Percentiles rank a stretch among this genome's conserved stretches.
Evolutionary conservation across 2,329 filamentous ascomycete genomes (phyloP).

Genomic region (Pleurostoma richardsiae): DNA sequence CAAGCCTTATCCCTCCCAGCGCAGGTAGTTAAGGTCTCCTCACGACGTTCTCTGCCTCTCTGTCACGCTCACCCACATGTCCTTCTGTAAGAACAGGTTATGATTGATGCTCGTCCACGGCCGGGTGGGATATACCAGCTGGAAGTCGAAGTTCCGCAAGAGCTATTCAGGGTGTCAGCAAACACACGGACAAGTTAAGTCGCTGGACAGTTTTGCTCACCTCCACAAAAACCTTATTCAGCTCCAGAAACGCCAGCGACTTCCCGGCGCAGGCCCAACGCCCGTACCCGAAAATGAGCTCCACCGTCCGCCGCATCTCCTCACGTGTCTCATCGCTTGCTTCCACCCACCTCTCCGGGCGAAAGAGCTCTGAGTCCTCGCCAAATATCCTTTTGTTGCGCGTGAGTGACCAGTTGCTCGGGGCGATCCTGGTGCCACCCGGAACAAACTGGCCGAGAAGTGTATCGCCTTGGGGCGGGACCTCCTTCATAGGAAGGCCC

Average conservation of each 20-base stretch:
- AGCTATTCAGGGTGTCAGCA: background rate
- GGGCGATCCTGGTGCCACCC: constrained; percentile 16
- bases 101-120: constrained; percentile 2
- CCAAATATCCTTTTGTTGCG: constrained; percentile 25
- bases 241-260: constrained; percentile 34
- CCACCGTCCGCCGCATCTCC: constrained; percentile 24
- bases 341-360: constrained; percentile 54
- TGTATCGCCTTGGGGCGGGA: constrained; percentile 19
- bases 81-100: background rate
- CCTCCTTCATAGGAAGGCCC: constrained; percentile 13
- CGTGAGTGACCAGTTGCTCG: constrained; percentile 7
- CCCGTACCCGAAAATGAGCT: constrained; percentile 33
- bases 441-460: constrained; percentile 23
- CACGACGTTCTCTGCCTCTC: background rate
- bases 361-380: constrained; percentile 50
- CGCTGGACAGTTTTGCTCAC: constrained; percentile 13
- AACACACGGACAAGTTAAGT: background rate
- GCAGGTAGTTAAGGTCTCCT: background rate
- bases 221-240: constrained; percentile 35
- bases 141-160: constrained; percentile 7
- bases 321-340: constrained; percentile 28
- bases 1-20: too few species aligned
- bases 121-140: constrained; percentile 1
- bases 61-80: background rate
- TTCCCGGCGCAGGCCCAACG: constrained; percentile 34